These are phyloP conservation scores for Monosporozyma servazzii DNA, from an alignment of 805 yeast species.

Conservation along the genomic window DNA sequence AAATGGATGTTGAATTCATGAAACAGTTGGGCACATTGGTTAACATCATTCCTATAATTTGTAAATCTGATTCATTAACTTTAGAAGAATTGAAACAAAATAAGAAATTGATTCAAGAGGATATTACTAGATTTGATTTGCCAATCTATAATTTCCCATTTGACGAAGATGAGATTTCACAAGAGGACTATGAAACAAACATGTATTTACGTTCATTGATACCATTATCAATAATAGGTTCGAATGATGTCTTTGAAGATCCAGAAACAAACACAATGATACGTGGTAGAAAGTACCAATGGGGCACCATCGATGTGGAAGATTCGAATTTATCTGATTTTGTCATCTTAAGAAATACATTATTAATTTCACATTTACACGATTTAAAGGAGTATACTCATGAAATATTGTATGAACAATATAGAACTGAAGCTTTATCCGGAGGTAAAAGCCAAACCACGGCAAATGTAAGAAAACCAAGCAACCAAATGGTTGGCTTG, in stretches of 20 bases:
- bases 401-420: slow-evolving; percentile 77
- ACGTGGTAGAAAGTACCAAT: slow-evolving; percentile 48
- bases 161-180: slow-evolving; percentile 44
- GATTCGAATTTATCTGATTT: slow-evolving; percentile 74
- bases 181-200: slow-evolving; percentile 57
- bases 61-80: slow-evolving; percentile 80
- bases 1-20: slow-evolving; percentile 72
- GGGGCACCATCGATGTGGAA: slow-evolving; percentile 54
- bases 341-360: slow-evolving; percentile 65
- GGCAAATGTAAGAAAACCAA: neutral
- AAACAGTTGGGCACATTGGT: slow-evolving; percentile 69
- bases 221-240: slow-evolving; percentile 64
- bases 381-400: slow-evolving; percentile 86
- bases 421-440: slow-evolving; percentile 78
- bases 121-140: slow-evolving; percentile 57
- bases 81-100: slow-evolving; percentile 66
- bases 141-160: slow-evolving; percentile 70
- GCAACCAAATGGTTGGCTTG: neutral
- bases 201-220: slow-evolving; percentile 52
- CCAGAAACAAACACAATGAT: slow-evolving; percentile 33
- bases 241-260: slow-evolving; percentile 47
- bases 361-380: slow-evolving; percentile 74
- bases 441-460: slow-evolving; percentile 28
- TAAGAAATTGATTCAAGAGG: slow-evolving; percentile 67
- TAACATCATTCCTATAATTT: slow-evolving; percentile 76